Base-by-base conservation (phyloP, 164 flowering plant genomes). In the Dillenia suffruticosa region DNA sequence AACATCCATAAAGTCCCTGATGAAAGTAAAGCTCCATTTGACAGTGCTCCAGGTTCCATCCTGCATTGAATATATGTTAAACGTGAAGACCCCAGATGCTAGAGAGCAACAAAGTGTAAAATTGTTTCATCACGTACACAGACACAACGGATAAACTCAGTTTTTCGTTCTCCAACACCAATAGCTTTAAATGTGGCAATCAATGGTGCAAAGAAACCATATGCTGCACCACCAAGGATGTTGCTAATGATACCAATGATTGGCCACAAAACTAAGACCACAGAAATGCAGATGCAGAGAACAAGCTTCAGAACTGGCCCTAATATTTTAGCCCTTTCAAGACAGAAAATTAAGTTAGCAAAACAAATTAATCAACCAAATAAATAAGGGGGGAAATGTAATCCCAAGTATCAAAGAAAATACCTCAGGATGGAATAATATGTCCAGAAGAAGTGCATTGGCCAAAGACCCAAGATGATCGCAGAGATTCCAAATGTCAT, bases 171-270 rank as follows among this genome's bases (percentile, higher is more conserved):
- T 58, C 85, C 96, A 63, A 90, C 88, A 52, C 85, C 96, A 62
- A 94, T 87, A 52, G 98, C 98, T 43, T 82, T 75, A 78, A 94
- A 87, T 50, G 98, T 94, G 55, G 89, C 88, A 65, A 79, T 59
- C 49, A 89, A 57, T 14, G 98, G 98, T 12, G 84, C 71, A 54
- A 84, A 65, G 67, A 89, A 67, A 24, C 95, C 98, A 74, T 87
- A 89, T 0, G 72, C 82, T 50, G 76, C 81, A 45, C 98, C 96
- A 2, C 78, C 84, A 43, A 89, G 43, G 46, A 92, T 64, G 57
- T 91, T 87, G 49, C 77, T 89, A 47, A 72, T 58, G 52, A 92
- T 84, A 13, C 92, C 87, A 63, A 87, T 61, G 49, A 77, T 44
- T 50, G 87, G 87, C 98, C 98, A 94, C 49, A 77, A 63, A 67